These are phyloP conservation scores for Tricharina praecox DNA, from an alignment of 495 filamentous ascomycete species.

Conservation along the genomic window DNA sequence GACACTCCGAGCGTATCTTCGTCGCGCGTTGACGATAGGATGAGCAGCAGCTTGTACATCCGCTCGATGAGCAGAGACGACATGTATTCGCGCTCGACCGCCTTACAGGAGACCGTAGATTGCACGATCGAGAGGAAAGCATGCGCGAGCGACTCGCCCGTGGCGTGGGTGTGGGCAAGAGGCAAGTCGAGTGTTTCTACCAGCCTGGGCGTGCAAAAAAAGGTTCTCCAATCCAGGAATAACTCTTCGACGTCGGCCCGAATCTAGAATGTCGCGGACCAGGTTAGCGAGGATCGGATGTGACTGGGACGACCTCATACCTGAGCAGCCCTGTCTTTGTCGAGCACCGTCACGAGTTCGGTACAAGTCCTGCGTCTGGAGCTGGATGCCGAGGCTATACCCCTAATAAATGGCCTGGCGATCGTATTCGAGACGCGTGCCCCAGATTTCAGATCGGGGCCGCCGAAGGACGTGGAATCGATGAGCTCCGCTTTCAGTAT, in stretches of 20 bases:
- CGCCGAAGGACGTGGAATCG: neutral
- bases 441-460: neutral
- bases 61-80: constrained; percentile 20
- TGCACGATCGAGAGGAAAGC: constrained; percentile 28
- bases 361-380: constrained; percentile 21
- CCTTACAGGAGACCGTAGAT: constrained; percentile 26
- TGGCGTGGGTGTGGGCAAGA: constrained; percentile 14
- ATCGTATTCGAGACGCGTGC: too few species aligned
- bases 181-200: constrained; percentile 14
- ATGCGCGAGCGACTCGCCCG: constrained; percentile 18
- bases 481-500: constrained; percentile 13
- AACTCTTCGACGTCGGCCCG: constrained; percentile 23
- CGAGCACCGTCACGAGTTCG: constrained; percentile 12
- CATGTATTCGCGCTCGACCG: constrained; percentile 8
- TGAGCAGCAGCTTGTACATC: constrained; percentile 3
- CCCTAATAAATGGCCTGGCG: constrained; percentile 22
- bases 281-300: too few species aligned
- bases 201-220: constrained; percentile 13
- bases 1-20: neutral
- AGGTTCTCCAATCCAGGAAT: constrained; percentile 17
- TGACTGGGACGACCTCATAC: too few species aligned
- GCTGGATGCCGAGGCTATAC: constrained; percentile 21
- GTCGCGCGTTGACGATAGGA: neutral
- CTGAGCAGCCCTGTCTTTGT: neutral
- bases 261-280: too few species aligned